A percentile compares a stretch with the other conserved stretches of the same genome.
These are phyloP conservation scores for Clathrospora elynae DNA, from an alignment of 2,329 filamentous ascomycete genomes.

Conservation along the genomic window DNA sequence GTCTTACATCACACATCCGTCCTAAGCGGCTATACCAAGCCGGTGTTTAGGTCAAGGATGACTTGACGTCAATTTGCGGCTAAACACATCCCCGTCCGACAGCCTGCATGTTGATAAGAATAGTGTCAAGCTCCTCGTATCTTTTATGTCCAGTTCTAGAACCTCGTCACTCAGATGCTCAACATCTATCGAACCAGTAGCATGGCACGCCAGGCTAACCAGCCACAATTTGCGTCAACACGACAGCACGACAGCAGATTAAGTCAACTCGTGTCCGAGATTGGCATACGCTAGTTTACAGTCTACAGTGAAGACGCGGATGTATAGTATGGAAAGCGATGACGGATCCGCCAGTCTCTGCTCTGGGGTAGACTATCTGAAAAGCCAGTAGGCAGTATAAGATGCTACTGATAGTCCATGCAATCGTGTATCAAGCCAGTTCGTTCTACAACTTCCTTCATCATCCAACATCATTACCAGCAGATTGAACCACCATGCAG, in stretches of 20 bases:
- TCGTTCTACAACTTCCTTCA: not conserved
- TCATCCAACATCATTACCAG: not conserved
- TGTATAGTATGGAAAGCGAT: slow-evolving; percentile 1
- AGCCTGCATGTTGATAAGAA: slow-evolving; percentile 25
- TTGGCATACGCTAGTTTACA: slow-evolving; percentile 10
- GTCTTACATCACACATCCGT: not conserved
- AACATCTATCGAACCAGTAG: not conserved
- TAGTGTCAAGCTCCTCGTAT: slow-evolving; percentile 18
- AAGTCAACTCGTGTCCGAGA: slow-evolving; percentile 10
- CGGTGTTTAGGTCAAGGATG: slow-evolving; percentile 17
- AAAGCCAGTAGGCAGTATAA: slow-evolving; percentile 11
- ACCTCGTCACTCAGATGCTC: too few relatives aligned
- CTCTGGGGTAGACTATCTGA: not conserved
- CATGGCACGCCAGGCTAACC: slow-evolving; percentile 4
- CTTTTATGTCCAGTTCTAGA: too few relatives aligned
- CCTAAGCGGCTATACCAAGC: not conserved
- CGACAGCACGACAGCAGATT: slow-evolving; percentile 14
- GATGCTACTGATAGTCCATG: not conserved
- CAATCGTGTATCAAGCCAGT: not conserved
- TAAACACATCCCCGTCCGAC: slow-evolving; percentile 26
- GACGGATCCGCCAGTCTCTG: slow-evolving; percentile 1
- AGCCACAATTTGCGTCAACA: slow-evolving; percentile 17
- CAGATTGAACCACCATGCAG: slow-evolving; percentile 24
- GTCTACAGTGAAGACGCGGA: slow-evolving; percentile 9
- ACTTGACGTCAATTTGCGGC: slow-evolving; percentile 31